Evolutionary conservation across 2,329 filamentous ascomycete genomes (phyloP).

Genomic region (Aspergillus fructus): DNA sequence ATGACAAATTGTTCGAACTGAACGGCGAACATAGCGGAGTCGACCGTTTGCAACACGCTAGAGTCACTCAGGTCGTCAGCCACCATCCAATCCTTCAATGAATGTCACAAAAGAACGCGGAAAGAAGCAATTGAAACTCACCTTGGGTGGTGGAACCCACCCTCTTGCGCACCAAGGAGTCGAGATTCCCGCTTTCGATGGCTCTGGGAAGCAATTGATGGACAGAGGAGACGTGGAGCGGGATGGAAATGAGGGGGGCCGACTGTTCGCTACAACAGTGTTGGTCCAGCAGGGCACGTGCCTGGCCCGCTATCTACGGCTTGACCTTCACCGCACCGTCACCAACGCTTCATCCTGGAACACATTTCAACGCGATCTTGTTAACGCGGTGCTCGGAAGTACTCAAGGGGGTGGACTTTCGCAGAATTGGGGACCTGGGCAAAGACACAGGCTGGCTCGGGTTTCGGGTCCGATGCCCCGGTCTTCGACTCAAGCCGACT

Average conservation of each 20-base stretch:
- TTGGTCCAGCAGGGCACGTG: conserved; percentile 9
- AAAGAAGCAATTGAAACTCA: not conserved
- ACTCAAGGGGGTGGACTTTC: too few species aligned
- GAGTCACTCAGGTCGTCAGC: not conserved
- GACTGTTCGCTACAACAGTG: not conserved
- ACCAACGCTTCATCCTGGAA: not conserved
- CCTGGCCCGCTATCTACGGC: conserved; percentile 1
- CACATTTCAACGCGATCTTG: not conserved
- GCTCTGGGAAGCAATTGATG: not conserved
- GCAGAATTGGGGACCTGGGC: not conserved
- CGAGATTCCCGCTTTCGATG: not conserved
- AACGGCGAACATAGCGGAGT: not conserved
- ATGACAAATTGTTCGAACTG: conserved; percentile 1
- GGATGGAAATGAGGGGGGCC: not conserved
- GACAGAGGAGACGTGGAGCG: not conserved
- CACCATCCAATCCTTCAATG: not conserved
- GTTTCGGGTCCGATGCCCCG: not conserved
- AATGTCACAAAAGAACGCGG: not conserved
- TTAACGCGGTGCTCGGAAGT: not conserved
- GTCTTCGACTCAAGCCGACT: not conserved
- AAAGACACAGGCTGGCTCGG: not conserved
- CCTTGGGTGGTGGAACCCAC: not conserved
- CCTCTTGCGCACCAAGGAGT: not conserved
- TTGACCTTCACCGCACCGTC: conserved; percentile 4
- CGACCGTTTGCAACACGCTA: not conserved